Conservation (phyloP, 2,329 filamentous ascomycete genomes). For the Phialophora macrospora region DNA sequence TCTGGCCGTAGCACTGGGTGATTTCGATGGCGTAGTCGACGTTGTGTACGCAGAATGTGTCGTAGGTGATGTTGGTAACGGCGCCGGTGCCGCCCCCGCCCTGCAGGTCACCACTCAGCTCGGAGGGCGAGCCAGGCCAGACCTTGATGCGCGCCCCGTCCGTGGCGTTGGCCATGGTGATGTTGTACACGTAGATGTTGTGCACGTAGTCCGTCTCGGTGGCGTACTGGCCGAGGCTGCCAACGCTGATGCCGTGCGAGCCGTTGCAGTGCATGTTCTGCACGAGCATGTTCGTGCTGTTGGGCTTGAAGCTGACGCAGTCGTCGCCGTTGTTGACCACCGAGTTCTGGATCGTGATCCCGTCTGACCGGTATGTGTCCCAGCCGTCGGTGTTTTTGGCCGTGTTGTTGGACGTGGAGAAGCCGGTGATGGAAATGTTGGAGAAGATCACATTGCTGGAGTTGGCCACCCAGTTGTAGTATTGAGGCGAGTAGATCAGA, state of each 20-base stretch:
- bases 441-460: background rate
- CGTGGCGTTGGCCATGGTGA: background rate
- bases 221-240: background rate
- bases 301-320: constrained; percentile 1
- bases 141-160: background rate
- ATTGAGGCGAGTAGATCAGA: background rate
- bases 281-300: background rate
- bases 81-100: too few species aligned
- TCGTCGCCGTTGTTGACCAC: constrained; percentile 1
- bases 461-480: background rate
- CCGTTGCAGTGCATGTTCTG: constrained; percentile 1
- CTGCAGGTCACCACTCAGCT: background rate
- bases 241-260: background rate
- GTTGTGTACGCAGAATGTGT: background rate
- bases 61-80: background rate
- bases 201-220: background rate
- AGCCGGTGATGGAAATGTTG: background rate
- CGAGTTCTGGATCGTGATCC: background rate
- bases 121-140: background rate
- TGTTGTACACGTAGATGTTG: background rate
- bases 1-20: background rate
- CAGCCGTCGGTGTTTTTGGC: background rate
- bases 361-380: background rate
- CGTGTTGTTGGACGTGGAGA: background rate
- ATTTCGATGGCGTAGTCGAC: constrained; percentile 1